Percentiles rank a stretch among this genome's conserved stretches.
These are phyloP conservation scores for Coniochaeta sp. DNA, from an alignment of 2,329 filamentous ascomycete species.

Conservation along the genomic window DNA sequence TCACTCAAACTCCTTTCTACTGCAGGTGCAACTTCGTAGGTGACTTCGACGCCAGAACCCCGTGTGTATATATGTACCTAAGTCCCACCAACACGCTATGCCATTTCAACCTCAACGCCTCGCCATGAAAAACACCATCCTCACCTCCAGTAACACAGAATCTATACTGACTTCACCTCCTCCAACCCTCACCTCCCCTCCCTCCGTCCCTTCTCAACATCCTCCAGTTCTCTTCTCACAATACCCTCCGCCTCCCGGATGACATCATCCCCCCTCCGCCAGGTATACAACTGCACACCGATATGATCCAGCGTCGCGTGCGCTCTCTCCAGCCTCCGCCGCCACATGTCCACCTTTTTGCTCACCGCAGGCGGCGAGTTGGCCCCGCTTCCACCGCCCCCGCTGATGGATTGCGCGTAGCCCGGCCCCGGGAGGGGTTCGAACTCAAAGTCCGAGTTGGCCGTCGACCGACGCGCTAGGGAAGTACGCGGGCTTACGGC, in stretches of 20 bases:
- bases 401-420: conserved; percentile 2
- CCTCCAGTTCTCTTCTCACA: conserved; percentile 46
- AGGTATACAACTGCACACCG: conserved; percentile 64
- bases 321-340: conserved; percentile 58
- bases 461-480: conserved; percentile 15
- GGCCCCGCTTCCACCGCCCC: conserved; percentile 8
- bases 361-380: conserved; percentile 28
- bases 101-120: no score
- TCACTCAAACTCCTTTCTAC: no score
- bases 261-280: conserved; percentile 67
- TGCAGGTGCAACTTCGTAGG: no score
- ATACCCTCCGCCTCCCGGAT: conserved; percentile 58
- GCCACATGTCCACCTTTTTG: conserved; percentile 70
- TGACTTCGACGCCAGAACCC: no score
- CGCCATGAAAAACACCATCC: no score
- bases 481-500: conserved; percentile 24
- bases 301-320: conserved; percentile 53
- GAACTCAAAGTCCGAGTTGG: conserved; percentile 32
- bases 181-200: conserved; percentile 4
- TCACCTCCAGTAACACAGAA: no score
- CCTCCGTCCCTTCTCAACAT: conserved; percentile 25
- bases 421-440: conserved; percentile 17
- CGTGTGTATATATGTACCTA: no score
- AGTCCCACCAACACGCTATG: no score
- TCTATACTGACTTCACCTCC: no score